A percentile compares a stretch with the other conserved stretches of the same genome.
Conservation (phyloP, 805 yeast genomes). For the Starmerella gropengiesseri region DNA sequence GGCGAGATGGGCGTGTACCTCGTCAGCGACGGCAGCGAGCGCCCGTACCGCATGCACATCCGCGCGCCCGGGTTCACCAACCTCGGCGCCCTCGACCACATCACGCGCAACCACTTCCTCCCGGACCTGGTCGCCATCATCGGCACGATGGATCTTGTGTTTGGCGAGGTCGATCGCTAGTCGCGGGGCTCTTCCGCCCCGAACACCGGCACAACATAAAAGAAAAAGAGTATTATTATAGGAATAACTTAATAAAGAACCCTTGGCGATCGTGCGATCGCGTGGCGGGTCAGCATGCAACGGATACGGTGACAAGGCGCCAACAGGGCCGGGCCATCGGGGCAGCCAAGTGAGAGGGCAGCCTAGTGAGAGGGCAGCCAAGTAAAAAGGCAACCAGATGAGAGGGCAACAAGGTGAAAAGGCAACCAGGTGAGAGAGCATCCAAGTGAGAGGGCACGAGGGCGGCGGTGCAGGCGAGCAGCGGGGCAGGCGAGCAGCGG, state of each 20-base stretch:
- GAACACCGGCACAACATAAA: too few relatives aligned
- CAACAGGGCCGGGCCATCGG: too few relatives aligned
- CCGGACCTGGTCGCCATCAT: conserved; percentile 90
- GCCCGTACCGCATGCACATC: conserved; percentile 85
- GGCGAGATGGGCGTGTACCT: conserved; percentile 90
- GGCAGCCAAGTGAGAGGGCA: too few relatives aligned
- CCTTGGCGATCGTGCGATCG: too few relatives aligned
- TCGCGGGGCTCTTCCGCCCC: too few relatives aligned
- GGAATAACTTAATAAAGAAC: background rate
- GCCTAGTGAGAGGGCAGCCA: too few relatives aligned
- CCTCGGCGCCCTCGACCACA: conserved; percentile 77
- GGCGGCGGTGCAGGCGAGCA: background rate
- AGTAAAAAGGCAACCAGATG: too few relatives aligned
- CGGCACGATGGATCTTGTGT: conserved; percentile 91
- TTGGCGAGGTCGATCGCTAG: conserved; percentile 88
- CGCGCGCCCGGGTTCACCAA: conserved; percentile 94
- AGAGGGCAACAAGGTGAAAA: too few relatives aligned
- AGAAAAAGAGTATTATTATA: background rate
- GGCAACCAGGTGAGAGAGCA: too few relatives aligned
- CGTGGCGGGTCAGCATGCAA: too few relatives aligned
- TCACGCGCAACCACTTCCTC: conserved; percentile 73
- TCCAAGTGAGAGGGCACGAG: background rate
- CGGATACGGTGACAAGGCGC: too few relatives aligned
- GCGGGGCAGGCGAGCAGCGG: too few relatives aligned
- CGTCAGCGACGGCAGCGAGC: conserved; percentile 79